phyloP scores from a whole-genome alignment of 2,329 filamentous ascomycete genomes.

The Pseudogymnoascus sp. region DNA sequence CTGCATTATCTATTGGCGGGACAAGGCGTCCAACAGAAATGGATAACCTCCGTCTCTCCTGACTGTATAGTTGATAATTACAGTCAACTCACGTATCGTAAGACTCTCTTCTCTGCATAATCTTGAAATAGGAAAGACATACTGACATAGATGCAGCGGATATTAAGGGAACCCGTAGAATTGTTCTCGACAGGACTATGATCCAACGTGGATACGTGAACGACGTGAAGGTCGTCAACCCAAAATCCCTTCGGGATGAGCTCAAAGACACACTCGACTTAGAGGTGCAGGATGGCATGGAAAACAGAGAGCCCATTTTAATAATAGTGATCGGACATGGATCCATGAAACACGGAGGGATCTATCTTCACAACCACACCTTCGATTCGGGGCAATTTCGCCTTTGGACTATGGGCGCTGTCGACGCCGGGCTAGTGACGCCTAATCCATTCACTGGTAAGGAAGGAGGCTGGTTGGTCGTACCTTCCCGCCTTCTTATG shows the following conservation, averaged over 20 bases:
- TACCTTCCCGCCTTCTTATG: neutral
- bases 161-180: neutral
- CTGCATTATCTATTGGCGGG: neutral
- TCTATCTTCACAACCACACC: neutral
- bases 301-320: neutral
- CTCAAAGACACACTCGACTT: neutral
- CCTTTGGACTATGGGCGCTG: neutral
- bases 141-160: neutral
- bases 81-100: neutral
- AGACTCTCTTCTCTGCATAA: neutral
- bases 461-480: constrained; percentile 3
- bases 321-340: neutral
- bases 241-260: neutral
- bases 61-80: neutral
- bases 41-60: neutral
- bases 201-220: neutral
- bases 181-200: neutral
- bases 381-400: neutral
- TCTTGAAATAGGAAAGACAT: neutral
- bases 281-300: neutral
- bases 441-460: neutral
- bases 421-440: neutral
- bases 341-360: neutral
- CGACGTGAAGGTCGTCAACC: neutral
- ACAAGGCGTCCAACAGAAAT: neutral